phyloP scores from a whole-genome alignment of 352 stramenopile species.

The Pythium plurisporium region DNA sequence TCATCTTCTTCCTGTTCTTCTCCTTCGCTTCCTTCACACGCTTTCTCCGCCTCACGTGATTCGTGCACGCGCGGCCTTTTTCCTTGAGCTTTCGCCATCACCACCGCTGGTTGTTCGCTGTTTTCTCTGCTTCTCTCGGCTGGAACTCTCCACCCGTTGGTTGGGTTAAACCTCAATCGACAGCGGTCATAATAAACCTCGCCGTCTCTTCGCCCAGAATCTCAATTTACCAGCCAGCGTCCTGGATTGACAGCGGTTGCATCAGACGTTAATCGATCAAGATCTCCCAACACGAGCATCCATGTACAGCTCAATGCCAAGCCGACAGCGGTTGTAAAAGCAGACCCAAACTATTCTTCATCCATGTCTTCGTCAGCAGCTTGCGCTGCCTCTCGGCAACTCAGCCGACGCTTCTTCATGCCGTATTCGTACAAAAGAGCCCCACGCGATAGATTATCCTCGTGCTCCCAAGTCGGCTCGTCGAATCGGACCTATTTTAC shows the following conservation, averaged over 20 bases:
- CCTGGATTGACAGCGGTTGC: too few species aligned
- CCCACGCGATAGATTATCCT: slow-evolving; percentile 14
- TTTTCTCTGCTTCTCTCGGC: background rate
- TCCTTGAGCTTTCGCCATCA: background rate
- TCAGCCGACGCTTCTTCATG: background rate
- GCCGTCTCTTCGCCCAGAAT: too few species aligned
- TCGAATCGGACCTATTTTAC: too few species aligned
- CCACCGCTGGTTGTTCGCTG: too few species aligned
- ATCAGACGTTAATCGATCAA: too few species aligned
- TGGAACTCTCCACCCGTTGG: background rate
- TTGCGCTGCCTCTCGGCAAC: background rate
- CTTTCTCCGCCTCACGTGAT: background rate
- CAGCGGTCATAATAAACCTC: background rate
- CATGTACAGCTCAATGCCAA: too few species aligned
- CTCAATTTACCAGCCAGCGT: too few species aligned
- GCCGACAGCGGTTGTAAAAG: too few species aligned
- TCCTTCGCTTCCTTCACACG: background rate
- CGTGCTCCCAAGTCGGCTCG: slow-evolving; percentile 18
- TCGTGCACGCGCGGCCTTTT: background rate
- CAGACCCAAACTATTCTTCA: background rate
- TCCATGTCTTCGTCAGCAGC: slow-evolving; percentile 1
- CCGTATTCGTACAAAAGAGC: slow-evolving; percentile 12
- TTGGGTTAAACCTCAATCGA: background rate
- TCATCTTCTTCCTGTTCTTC: background rate
- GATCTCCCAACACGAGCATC: too few species aligned